Base-by-base conservation (phyloP, 768 basidiomycete genomes). In the Ramaria sp. region DNA sequence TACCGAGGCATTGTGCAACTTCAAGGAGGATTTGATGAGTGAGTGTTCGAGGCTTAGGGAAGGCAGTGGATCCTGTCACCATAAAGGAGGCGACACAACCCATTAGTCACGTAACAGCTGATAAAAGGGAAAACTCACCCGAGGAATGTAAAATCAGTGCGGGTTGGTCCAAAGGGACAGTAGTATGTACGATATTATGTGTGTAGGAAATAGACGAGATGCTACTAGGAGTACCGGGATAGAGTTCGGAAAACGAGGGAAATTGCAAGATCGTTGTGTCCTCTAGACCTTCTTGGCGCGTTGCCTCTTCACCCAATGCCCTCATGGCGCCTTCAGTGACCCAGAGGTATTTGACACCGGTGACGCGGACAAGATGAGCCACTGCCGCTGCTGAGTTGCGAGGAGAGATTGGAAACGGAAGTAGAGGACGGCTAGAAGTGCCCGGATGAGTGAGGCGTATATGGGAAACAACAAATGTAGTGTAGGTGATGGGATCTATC, bases 331-430 rank as follows among this genome's bases (percentile, higher is more conserved):
- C 64, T 9, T 51, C 43, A 27, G 61, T 59, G 20, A 61, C 62
- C 45, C 66, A 58, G 10, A 69, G 20, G 20, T 66, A 63, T 0
- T 50, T 59, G 5, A 59, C 57, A 3, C 57, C 56, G 6, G 59
- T 66, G 45, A 57, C 52, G n/a, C 43, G 37, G 13, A 73, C 57
- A 5, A 74, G 62, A 59, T 73, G 69, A 0, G 63, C 65, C 7
- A 74, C 59, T 1, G 69, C 71, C 15, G 56, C 57, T 8, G 32
- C 32, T 1, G 32, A 34, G 32, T 34, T 34, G 32, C 32, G 32
- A 34, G 32, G 32, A 34, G 69, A 67, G 39, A 71, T 62, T 1
- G 70, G 69, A 57, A 73, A 73, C 0, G 63, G 53, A 9, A 55
- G 25, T 15, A 55, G 32, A 45, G 53, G 43, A 10, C 44, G 53